These are phyloP conservation scores for Calonectria hongkongensis DNA, from an alignment of 2,329 filamentous ascomycete species.

Conservation along the genomic window DNA sequence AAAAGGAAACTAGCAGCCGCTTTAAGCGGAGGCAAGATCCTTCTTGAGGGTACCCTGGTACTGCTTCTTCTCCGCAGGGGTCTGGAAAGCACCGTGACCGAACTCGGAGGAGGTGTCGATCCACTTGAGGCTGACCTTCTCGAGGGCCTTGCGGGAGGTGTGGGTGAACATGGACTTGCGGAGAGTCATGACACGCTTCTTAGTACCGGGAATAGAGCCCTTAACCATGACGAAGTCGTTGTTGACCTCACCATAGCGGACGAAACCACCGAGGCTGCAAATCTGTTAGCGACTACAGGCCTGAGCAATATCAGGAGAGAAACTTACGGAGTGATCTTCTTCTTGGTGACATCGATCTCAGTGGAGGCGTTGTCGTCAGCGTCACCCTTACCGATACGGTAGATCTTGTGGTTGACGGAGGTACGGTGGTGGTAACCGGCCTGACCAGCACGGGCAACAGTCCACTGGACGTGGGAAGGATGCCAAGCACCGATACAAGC, in stretches of 20 bases:
- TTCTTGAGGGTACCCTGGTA: constrained; percentile 99
- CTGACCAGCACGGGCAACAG: constrained; percentile 99
- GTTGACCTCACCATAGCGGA: constrained; percentile 99
- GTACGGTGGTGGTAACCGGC: constrained; percentile 99
- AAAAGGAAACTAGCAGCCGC: constrained; percentile 63
- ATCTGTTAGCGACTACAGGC: constrained; percentile 57
- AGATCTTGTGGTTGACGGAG: constrained; percentile 99
- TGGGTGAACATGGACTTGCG: constrained; percentile 99
- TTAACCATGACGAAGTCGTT: constrained; percentile 99
- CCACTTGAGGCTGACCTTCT: constrained; percentile 99
- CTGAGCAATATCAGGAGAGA: not conserved
- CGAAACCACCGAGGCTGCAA: constrained; percentile 95
- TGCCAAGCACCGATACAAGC: constrained; percentile 99
- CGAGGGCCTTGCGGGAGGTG: constrained; percentile 94
- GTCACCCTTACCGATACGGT: constrained; percentile 95
- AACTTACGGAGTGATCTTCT: constrained; percentile 99
- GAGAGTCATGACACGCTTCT: constrained; percentile 99
- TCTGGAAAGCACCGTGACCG: constrained; percentile 99
- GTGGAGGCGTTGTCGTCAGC: constrained; percentile 96
- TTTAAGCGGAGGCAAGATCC: constrained; percentile 78
- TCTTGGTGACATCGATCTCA: constrained; percentile 98
- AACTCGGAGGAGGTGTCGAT: constrained; percentile 99
- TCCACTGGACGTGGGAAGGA: constrained; percentile 99
- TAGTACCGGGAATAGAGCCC: constrained; percentile 97
- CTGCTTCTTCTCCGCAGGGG: constrained; percentile 96